Evolutionary conservation across 192 early-diverging fungal genomes (phyloP), one percentile per base, ranked within the genome.

Genomic region (Allomyces arbusculus): DNA sequence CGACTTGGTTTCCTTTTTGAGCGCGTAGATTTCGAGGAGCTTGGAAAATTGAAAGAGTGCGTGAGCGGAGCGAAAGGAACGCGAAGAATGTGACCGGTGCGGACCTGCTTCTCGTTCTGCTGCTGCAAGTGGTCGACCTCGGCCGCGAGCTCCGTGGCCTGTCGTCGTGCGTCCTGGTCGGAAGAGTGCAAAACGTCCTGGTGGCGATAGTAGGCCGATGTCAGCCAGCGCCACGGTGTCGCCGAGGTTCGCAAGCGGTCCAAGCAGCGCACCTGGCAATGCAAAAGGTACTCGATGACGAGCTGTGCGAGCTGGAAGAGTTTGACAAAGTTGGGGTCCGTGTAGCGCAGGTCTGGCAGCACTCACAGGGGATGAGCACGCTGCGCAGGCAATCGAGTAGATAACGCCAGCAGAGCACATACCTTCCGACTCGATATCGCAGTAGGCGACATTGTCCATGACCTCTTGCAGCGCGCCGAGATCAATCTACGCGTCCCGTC

Each of bases 361-460:
- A 74, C 14, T 78, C 63, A 63, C 76, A 76, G 64, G 79, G 79
- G 63, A 76, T 81, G 6, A 77, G 76, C 4, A 81, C 61, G 26
- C 77, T 80, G 45, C 79, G 77, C 68, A 82, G 77, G 12, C 11
- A n/a, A n/a, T n/a, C n/a, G n/a, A n/a, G n/a, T n/a, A n/a, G n/a
- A n/a, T n/a, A n/a, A n/a, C n/a, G n/a, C n/a, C n/a, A n/a, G n/a
- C n/a, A n/a, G n/a, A n/a, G n/a, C n/a, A n/a, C n/a, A n/a, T n/a
- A 80, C 73, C 73, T 73, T 79, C 78, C 8, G 70, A 68, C 26
- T 82, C 77, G 20, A 81, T 63, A 63, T 79, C 77, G 66, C 79
- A 82, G 64, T 74, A 82, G 6, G 79, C 76, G 3, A 81, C 61
- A 40, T 79, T 82, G 61, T 81, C 81, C 68, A 82, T 79, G 12